Conservation (phyloP, 768 basidiomycete genomes). For the Erythrobasidium yunnanense region DNA sequence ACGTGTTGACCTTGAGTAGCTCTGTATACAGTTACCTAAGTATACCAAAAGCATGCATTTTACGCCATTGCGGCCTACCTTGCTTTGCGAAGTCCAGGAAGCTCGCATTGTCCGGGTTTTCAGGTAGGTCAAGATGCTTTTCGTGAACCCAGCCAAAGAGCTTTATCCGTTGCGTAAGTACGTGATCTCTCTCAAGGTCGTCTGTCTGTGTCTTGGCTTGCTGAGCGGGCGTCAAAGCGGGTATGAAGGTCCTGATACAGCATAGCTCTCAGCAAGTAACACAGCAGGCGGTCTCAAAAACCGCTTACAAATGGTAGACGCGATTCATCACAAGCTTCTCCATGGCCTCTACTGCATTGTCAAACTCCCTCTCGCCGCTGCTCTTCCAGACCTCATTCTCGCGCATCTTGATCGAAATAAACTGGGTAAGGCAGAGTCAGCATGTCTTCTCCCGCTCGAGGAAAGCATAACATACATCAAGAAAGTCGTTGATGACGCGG, state of each 20-base stretch:
- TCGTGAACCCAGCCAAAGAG: constrained; percentile 85
- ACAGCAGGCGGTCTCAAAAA: neutral
- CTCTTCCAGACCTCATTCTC: constrained; percentile 66
- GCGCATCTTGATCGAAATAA: constrained; percentile 80
- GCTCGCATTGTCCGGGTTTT: constrained; percentile 4
- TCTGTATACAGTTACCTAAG: constrained; percentile 46
- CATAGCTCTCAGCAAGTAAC: neutral
- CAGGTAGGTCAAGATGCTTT: constrained; percentile 76
- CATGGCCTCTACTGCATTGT: constrained; percentile 96
- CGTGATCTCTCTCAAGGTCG: constrained; percentile 89
- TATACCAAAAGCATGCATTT: neutral
- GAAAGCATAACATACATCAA: constrained; percentile 51
- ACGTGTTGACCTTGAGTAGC: constrained; percentile 90
- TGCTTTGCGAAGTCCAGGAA: constrained; percentile 64
- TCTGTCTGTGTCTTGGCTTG: constrained; percentile 54
- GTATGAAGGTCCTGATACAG: constrained; percentile 70
- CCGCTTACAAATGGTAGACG: constrained; percentile 78
- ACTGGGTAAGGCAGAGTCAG: constrained; percentile 47
- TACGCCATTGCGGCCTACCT: constrained; percentile 41
- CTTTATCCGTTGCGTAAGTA: constrained; percentile 76
- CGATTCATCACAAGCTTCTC: constrained; percentile 99
- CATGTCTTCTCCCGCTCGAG: neutral
- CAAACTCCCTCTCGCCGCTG: constrained; percentile 70
- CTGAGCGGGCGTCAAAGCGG: constrained; percentile 55
- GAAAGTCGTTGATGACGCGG: constrained; percentile 87